Percentiles rank a stretch among this genome's conserved stretches.
These are phyloP conservation scores for Alternaria metachromatica DNA, from an alignment of 2,329 filamentous ascomycete genomes.

Conservation along the genomic window DNA sequence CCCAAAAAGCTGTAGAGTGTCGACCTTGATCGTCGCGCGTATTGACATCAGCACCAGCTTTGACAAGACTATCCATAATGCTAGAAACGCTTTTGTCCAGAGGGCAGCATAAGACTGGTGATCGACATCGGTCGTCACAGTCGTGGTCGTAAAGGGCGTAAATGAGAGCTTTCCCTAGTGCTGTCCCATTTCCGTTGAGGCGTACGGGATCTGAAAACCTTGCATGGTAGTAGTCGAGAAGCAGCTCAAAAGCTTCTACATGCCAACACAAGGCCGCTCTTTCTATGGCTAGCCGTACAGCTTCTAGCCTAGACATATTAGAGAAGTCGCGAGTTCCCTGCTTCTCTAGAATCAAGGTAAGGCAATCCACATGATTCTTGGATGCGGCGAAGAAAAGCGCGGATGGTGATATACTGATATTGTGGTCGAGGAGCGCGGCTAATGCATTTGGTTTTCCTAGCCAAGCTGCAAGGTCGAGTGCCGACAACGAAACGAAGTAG, in stretches of 20 bases:
- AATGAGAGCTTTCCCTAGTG: neutral
- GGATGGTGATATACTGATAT: neutral
- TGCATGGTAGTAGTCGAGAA: neutral
- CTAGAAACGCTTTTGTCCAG: neutral
- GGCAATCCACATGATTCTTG: neutral
- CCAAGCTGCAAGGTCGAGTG: neutral
- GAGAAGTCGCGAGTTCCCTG: neutral
- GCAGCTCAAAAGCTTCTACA: neutral
- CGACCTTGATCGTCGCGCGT: neutral
- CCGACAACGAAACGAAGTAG: neutral
- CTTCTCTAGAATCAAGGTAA: neutral
- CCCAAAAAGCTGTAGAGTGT: neutral
- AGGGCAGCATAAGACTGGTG: neutral
- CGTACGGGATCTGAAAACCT: neutral
- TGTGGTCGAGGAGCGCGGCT: neutral
- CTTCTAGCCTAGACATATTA: neutral
- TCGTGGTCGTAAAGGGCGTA: neutral
- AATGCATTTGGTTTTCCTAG: neutral
- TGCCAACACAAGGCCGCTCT: slow-evolving; percentile 5
- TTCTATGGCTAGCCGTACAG: neutral
- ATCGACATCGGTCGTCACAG: neutral
- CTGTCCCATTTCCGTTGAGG: neutral
- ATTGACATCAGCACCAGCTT: neutral
- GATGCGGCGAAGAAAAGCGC: neutral
- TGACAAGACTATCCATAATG: neutral